Evolutionary conservation across 805 yeast species (phyloP), one percentile per base, ranked within the genome.

Genomic region (Crinitomyces ghanaensis): DNA sequence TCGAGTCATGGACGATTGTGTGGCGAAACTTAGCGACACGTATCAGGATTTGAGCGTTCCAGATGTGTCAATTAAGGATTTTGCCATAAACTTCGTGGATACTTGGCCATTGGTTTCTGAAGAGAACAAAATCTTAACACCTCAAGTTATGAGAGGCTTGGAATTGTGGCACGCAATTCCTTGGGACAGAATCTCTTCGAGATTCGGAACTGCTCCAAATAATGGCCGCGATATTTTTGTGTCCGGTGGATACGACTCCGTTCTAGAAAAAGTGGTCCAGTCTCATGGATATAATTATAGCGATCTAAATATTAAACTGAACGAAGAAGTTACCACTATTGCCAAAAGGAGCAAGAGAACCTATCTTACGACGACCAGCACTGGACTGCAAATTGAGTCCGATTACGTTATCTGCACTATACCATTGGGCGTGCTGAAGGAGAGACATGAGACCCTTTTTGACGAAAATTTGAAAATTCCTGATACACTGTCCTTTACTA

Each of bases 91-190:
- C 27, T 81, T 72, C 41, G 37, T 76, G 14, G 52, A 51, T 26
- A 31, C 25, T 1, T 39, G 44, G 39, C 55, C 52, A 2, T 35
- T 51, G n/a, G 14, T 53, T 12, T 37, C 49, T 2, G 60, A 61
- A 26, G 66, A 65, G 39, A 60, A 68, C 13, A 53, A 58, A 28
- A 49, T 68, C n/a, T 54, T 80, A 19, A 67, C 71, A 4, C 68
- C 72, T 2, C 71, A 74, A 39, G 48, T 69, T 34, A 50, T 68
- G 11, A 61, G 93, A 43, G 62, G 62, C 33, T 13, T 33, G 13
- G 95, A 85, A 53, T 58, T 79, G 18, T 84, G 93, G 88, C 79
- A 74, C 51, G 95, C 93, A 1, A 62, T 77, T 19, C 65, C 77
- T 17, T 74, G 84, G 74, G 68, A 67, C 14, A 53, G 56, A 14